Percentiles rank a stretch among this genome's conserved stretches.
These are phyloP conservation scores for Parachaetomium inaequale DNA, from an alignment of 495 filamentous ascomycete genomes.

Conservation along the genomic window DNA sequence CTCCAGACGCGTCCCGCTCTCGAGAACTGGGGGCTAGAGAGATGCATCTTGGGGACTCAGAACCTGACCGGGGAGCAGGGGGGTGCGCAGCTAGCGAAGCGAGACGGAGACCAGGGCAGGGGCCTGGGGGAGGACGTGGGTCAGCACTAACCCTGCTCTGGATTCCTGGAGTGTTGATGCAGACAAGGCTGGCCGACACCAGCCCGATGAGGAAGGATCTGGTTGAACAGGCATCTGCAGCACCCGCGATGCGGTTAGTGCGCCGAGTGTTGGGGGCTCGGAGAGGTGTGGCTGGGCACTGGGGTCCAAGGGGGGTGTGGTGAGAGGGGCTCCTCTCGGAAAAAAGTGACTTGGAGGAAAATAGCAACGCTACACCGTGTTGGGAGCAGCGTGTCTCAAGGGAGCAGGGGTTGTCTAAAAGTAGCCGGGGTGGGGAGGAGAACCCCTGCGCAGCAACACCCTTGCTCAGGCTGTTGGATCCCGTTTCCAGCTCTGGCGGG, in stretches of 20 bases:
- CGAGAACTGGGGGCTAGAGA: slow-evolving; percentile 32
- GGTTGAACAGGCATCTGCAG: slow-evolving; percentile 11
- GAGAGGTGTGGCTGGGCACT: slow-evolving; percentile 18
- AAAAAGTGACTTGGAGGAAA: slow-evolving; percentile 27
- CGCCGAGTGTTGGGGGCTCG: slow-evolving; percentile 12
- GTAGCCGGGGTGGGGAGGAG: slow-evolving; percentile 24
- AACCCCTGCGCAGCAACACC: slow-evolving; percentile 16
- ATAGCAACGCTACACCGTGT: slow-evolving; percentile 30
- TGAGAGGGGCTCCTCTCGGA: slow-evolving; percentile 18
- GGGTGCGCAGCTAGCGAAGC: slow-evolving; percentile 21
- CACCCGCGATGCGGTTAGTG: slow-evolving; percentile 17
- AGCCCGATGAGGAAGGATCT: slow-evolving; percentile 29
- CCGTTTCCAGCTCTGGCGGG: slow-evolving; percentile 23
- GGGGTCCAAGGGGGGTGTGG: slow-evolving; percentile 8
- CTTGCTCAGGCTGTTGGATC: slow-evolving; percentile 23
- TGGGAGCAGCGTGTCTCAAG: slow-evolving; percentile 27
- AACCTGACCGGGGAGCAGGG: slow-evolving; percentile 17
- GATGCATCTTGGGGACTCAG: slow-evolving; percentile 26
- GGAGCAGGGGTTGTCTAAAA: slow-evolving; percentile 29
- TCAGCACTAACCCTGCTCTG: slow-evolving; percentile 14
- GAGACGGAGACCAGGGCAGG: slow-evolving; percentile 15
- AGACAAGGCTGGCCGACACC: slow-evolving; percentile 24
- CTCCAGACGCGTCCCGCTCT: slow-evolving; percentile 21
- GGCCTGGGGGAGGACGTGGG: slow-evolving; percentile 20
- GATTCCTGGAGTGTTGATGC: slow-evolving; percentile 7